Base-by-base conservation (phyloP, 768 basidiomycete species). In the Mycena pura region DNA sequence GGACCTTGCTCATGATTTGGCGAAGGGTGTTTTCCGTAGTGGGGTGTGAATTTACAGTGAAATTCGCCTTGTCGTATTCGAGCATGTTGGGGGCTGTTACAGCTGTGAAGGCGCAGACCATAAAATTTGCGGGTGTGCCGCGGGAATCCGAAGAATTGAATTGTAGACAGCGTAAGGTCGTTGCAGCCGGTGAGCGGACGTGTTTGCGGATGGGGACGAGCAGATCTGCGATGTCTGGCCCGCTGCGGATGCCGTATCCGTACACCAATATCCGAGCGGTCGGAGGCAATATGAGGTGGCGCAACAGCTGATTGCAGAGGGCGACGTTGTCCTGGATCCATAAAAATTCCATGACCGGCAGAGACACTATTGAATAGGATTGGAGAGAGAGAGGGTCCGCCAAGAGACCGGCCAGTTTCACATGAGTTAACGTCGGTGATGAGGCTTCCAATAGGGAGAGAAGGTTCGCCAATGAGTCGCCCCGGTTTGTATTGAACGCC, bases 181-280 rank as follows among this genome's bases (percentile, higher is more conserved):
- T 34, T 3, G 45, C 45, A 21, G 15, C 3, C 1, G 34, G 55
- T 6, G 34, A 24, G 3, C 44, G 55, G 9, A 39, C 13, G n/a
- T 57, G 55, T 9, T 40, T 39, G 5, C 55, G 55, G 19, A 57
- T 11, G 1, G 36, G 45, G n/a, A 57, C 36, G 10, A 57, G 45
- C 3, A 57, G n/a, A 7, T 38, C 22, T 19, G 27, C 7, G 11
- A 47, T 40, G 13, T 57, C 55, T 10, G 14, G 0, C 9, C 55
- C 55, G 44, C 1, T 22, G 14, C 13, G 11, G 8, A 57, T 22
- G 9, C 24, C 45, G 9, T 13, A 29, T 17, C 17, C n/a, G n/a
- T 19, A 39, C 5, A 57, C 8, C 4, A 14, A 19, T 1, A 57
- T 7, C 0, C 25, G 27, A 2, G 55, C 34, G n/a, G 25, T 39